Conservation (phyloP, 2,329 filamentous ascomycete species). For the Madurella fahalii region DNA sequence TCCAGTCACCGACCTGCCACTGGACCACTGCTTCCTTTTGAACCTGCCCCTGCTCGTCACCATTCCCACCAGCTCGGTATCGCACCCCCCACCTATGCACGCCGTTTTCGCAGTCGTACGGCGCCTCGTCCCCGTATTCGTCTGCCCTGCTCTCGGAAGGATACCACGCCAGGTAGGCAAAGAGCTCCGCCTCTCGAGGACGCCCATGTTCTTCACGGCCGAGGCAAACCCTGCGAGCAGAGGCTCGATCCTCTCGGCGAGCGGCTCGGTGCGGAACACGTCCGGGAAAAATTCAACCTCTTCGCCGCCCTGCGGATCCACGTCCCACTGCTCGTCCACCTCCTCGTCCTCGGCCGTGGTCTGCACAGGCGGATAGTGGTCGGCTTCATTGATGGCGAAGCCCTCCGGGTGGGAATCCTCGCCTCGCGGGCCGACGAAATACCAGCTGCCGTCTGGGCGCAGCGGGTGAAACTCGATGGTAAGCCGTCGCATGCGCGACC, state of each 20-base stretch:
- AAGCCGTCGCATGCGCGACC: neutral
- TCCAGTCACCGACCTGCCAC: conserved; percentile 4
- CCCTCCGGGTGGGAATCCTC: neutral
- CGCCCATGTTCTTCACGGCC: neutral
- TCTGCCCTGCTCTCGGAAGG: neutral
- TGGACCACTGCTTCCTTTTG: neutral
- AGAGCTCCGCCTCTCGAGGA: conserved; percentile 4
- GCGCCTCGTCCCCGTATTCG: neutral
- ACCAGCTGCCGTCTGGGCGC: neutral
- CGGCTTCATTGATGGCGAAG: neutral
- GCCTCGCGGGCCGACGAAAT: neutral
- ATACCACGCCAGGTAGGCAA: neutral
- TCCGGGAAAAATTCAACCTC: neutral
- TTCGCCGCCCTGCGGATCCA: neutral
- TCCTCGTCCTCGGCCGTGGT: conserved; percentile 1
- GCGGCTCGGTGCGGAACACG: conserved; percentile 4
- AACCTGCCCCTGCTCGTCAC: neutral
- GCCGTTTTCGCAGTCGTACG: neutral
- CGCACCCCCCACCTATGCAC: neutral
- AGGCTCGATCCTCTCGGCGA: conserved; percentile 4
- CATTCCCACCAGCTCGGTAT: neutral
- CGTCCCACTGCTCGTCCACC: conserved; percentile 1
- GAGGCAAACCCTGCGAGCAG: neutral
- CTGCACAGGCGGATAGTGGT: neutral
- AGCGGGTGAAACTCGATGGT: neutral